Conservation (phyloP, 2,329 filamentous ascomycete genomes). For the Pseudogymnoascus sp. region DNA sequence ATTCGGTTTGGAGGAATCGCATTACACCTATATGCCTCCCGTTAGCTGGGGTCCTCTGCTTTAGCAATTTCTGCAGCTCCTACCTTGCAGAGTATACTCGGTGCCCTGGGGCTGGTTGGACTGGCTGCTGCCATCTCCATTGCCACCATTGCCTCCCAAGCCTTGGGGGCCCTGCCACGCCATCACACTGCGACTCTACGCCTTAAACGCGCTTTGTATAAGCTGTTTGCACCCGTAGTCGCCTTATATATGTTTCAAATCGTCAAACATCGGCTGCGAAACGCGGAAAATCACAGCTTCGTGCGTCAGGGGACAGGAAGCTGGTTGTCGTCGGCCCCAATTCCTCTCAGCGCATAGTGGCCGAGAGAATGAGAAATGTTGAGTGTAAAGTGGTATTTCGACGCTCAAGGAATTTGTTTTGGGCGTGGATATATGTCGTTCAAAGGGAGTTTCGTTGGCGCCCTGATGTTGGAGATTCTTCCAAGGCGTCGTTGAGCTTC, state of each 20-base stretch:
- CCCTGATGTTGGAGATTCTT: neutral
- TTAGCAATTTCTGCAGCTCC: constrained; percentile 9
- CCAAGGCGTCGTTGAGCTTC: constrained; percentile 4
- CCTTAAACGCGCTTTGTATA: neutral
- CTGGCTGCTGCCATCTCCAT: constrained; percentile 21
- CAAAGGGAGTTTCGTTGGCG: neutral
- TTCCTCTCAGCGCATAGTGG: constrained; percentile 3
- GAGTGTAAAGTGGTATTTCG: neutral
- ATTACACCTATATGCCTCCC: constrained; percentile 90
- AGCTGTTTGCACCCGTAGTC: neutral
- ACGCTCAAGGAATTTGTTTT: neutral
- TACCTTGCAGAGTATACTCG: constrained; percentile 66
- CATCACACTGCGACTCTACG: constrained; percentile 37
- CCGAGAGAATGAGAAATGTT: constrained; percentile 2
- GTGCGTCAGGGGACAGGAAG: constrained; percentile 3
- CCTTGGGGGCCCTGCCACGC: constrained; percentile 63
- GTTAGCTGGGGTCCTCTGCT: constrained; percentile 5
- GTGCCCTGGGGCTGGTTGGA: constrained; percentile 49
- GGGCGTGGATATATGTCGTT: neutral
- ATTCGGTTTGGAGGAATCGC: constrained; percentile 98
- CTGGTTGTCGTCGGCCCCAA: neutral
- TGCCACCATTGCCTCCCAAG: constrained; percentile 32
- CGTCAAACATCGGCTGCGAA: neutral
- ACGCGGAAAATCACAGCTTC: neutral
- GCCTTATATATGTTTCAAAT: neutral